phyloP scores from a whole-genome alignment of 1,284 basidiomycete genomes.

The Schizopora paradoxa region DNA sequence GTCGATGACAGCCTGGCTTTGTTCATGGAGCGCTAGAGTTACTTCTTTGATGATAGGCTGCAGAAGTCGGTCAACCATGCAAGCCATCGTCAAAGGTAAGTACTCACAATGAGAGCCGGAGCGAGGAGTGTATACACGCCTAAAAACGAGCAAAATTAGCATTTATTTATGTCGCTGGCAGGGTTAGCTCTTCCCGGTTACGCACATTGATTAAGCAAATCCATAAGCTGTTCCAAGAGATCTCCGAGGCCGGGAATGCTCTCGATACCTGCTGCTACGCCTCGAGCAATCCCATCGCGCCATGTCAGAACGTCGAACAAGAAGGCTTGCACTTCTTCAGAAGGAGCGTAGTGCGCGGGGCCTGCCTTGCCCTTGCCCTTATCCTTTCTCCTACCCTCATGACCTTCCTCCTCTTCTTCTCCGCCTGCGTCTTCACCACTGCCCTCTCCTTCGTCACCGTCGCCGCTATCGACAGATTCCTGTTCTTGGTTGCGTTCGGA shows the following conservation, averaged over 20 bases:
- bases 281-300: constrained; percentile 33
- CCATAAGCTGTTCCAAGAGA: constrained; percentile 38
- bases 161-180: no score
- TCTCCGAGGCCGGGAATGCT: constrained; percentile 44
- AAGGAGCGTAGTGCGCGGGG: constrained; percentile 27
- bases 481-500: no score
- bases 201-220: constrained; percentile 28
- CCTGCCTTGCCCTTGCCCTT: no score
- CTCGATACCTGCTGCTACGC: constrained; percentile 26
- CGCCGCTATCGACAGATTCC: no score
- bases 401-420: no score
- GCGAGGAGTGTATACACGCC: constrained; percentile 39
- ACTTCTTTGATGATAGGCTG: constrained; percentile 30
- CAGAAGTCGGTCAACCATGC: constrained; percentile 16
- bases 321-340: constrained; percentile 41
- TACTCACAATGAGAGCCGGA: constrained; percentile 26
- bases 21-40: constrained; percentile 31
- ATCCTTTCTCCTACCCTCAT: no score
- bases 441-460: constrained; percentile 13
- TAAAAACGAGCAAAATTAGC: constrained; percentile 2
- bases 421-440: constrained; percentile 28
- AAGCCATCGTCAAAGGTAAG: background rate
- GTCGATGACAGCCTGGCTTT: constrained; percentile 38
- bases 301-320: constrained; percentile 50
- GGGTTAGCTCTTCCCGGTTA: constrained; percentile 18